Evolutionary conservation across 2,329 filamentous ascomycete species (phyloP), one percentile per base, ranked within the genome.

Genomic region (Sclerotiophoma versabilis): DNA sequence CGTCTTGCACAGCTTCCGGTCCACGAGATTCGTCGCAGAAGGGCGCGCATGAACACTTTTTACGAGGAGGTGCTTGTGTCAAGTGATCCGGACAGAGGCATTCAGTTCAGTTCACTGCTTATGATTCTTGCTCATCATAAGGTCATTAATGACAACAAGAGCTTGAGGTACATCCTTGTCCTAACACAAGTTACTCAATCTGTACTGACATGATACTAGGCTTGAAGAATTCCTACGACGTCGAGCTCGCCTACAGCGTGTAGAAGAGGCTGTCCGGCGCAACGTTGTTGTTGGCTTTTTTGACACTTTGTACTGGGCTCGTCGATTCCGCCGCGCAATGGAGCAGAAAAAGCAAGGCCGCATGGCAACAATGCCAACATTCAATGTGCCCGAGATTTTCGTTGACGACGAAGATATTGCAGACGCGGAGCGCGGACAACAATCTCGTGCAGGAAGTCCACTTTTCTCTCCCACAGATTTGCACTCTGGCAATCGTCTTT

Each of bases 41-140:
- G 95, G 36, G 83, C 86, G 51, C 87, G 89, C 34, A 93, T 96
- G 80, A 96, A 96, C 65, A 84, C 89, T n/a, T 99, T 99, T 75
- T 99, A 92, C 69, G 93, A 98, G 75, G 96, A 99, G 77, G 90
- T 98, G 17, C 86, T 98, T 75, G 92, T 97, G 5, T 93, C 92
- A 4, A 92, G 93, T 4, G 93, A 99, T 73, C 90, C 89, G 1
- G 91, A 96, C 68, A 85, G 86, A 58, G 95, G 95, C 41, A 96
- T 99, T 55, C 89, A 91, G 0, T 99, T 99, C 74, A 95, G 92
- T 3, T 88, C 89, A 6, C 89, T 97, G 19, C 82, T 99, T 45
- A 95, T 99, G 89, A 96, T 96, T 57, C 81, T 99, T 52, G 93
- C 96, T 27, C 95, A 99, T 76, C 96, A 99, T 82, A 99, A 98